Conservation (phyloP, 1,284 basidiomycete genomes). For the Sanghuangporus baumii region DNA sequence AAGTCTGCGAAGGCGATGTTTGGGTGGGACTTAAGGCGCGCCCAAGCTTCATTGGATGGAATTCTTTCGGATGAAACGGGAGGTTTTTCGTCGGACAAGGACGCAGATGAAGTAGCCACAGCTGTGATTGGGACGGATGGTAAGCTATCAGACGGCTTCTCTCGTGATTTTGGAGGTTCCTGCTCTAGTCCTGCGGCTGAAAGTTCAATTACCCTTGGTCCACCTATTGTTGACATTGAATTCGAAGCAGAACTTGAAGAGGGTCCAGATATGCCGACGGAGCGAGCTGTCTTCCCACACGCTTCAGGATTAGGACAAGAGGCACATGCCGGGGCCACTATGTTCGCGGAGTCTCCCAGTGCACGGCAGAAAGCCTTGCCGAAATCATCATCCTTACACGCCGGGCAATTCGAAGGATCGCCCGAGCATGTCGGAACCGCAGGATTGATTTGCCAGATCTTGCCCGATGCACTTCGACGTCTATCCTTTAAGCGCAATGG, state of each 20-base stretch:
- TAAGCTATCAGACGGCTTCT: slow-evolving; percentile 21
- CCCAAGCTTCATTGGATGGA: slow-evolving; percentile 81
- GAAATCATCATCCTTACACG: slow-evolving; percentile 75
- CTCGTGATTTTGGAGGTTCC: slow-evolving; percentile 10
- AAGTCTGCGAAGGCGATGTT: slow-evolving; percentile 82
- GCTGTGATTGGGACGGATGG: slow-evolving; percentile 1
- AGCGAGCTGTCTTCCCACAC: slow-evolving; percentile 20
- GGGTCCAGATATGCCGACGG: slow-evolving; percentile 20
- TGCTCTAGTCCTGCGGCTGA: neutral
- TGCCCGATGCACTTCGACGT: slow-evolving; percentile 7
- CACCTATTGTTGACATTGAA: neutral
- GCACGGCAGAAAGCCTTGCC: slow-evolving; percentile 85
- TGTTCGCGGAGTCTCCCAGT: slow-evolving; percentile 53
- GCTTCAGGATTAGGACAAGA: slow-evolving; percentile 42
- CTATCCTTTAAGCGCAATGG: slow-evolving; percentile 23
- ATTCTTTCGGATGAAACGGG: slow-evolving; percentile 45
- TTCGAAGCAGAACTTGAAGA: slow-evolving; percentile 12
- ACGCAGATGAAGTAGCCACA: slow-evolving; percentile 16
- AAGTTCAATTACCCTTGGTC: neutral
- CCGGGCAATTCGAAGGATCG: slow-evolving; percentile 65
- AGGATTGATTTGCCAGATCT: slow-evolving; percentile 8
- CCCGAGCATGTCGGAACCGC: slow-evolving; percentile 43
- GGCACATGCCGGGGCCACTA: slow-evolving; percentile 39
- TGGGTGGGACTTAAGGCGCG: slow-evolving; percentile 81
- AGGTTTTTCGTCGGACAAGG: slow-evolving; percentile 21